Evolutionary conservation across 140 eudicot genomes (phyloP).

Genomic region (Stevia rebaudiana): DNA sequence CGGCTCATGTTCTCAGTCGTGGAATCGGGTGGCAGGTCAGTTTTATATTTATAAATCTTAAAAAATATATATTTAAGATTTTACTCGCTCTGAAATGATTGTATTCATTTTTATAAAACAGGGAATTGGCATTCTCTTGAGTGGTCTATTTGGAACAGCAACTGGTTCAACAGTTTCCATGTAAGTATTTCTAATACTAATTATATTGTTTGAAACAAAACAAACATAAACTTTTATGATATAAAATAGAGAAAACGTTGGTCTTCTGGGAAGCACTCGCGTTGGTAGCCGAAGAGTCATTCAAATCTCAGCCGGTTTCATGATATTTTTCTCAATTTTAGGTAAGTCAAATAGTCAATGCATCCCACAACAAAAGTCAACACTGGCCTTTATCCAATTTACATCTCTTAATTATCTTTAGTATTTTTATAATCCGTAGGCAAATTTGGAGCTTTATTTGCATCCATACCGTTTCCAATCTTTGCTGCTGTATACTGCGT

Average conservation of each 20-base stretch:
- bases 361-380: background rate
- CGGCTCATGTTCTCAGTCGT: constrained; percentile 98
- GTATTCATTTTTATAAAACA: background rate
- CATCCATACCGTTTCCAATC: constrained; percentile 94
- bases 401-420: constrained; percentile 8
- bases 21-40: constrained; percentile 92
- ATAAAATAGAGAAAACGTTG: constrained; percentile 77
- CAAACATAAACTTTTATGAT: background rate
- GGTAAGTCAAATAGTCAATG: constrained; percentile 50
- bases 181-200: constrained; percentile 40
- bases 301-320: constrained; percentile 96
- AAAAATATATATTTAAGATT: background rate
- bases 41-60: background rate
- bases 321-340: constrained; percentile 93
- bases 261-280: constrained; percentile 97
- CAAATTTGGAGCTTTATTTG: constrained; percentile 95
- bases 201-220: background rate
- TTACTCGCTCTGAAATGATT: background rate
- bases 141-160: constrained; percentile 87
- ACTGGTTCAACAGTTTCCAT: constrained; percentile 93
- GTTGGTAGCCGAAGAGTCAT: constrained; percentile 97
- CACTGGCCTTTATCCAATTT: background rate
- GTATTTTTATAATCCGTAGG: constrained; percentile 35
- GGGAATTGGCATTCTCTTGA: constrained; percentile 89
- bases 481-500: constrained; percentile 94